Conservation (phyloP, 805 yeast species). For the Cyberlindnera samutprakarnensis region DNA sequence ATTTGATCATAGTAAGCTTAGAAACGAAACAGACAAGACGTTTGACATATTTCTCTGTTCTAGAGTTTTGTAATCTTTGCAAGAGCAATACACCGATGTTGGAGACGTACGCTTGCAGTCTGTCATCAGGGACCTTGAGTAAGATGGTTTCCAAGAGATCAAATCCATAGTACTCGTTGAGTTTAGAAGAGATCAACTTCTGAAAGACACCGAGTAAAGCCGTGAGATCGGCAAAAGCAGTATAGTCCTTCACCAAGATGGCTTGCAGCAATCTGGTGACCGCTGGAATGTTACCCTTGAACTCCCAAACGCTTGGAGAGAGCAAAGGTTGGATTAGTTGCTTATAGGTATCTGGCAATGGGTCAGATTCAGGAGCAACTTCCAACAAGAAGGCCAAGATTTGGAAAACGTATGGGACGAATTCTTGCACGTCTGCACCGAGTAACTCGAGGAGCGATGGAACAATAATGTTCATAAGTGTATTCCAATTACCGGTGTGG, state of each 20-base stretch:
- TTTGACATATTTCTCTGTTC: conserved; percentile 76
- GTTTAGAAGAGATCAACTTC: conserved; percentile 77
- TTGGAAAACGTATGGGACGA: conserved; percentile 89
- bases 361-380: conserved; percentile 36
- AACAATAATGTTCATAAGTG: conserved; percentile 39
- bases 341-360: conserved; percentile 58
- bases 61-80: conserved; percentile 71
- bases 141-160: conserved; percentile 73
- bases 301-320: conserved; percentile 92
- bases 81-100: conserved; percentile 72
- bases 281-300: conserved; percentile 89
- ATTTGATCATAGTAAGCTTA: conserved; percentile 38
- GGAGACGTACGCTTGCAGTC: conserved; percentile 47
- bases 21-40: conserved; percentile 60
- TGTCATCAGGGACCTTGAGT: conserved; percentile 41
- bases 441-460: conserved; percentile 63
- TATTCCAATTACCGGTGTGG: conserved; percentile 25
- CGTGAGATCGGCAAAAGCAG: conserved; percentile 39
- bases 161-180: conserved; percentile 76
- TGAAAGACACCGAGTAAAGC: conserved; percentile 97
- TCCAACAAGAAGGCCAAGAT: conserved; percentile 76
- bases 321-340: conserved; percentile 73
- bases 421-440: conserved; percentile 85
- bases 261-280: conserved; percentile 72
- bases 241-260: conserved; percentile 37